These are phyloP conservation scores for Amanita muscaria DNA, from an alignment of 768 basidiomycete species.

Conservation along the genomic window DNA sequence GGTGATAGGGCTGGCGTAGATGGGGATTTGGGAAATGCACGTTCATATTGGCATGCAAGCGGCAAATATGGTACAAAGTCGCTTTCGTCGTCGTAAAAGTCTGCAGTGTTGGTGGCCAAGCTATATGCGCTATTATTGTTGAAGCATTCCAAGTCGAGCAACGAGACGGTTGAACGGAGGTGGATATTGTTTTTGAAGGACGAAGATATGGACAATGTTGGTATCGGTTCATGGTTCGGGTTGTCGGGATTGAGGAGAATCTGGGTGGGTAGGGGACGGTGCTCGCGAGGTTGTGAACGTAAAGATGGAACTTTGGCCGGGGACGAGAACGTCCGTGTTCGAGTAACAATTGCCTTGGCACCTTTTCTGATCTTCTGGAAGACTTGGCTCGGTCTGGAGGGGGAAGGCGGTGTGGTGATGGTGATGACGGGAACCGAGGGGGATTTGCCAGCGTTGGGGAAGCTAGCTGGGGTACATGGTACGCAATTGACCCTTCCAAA, in stretches of 20 bases:
- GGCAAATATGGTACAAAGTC: slow-evolving; percentile 17
- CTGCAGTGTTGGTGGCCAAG: slow-evolving; percentile 8
- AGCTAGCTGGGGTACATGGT: too few relatives aligned
- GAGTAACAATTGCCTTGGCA: slow-evolving; percentile 4
- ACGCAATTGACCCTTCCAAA: slow-evolving; percentile 3
- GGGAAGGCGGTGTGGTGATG: background rate
- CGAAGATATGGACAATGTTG: slow-evolving; percentile 5
- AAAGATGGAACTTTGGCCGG: background rate
- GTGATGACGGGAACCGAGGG: background rate
- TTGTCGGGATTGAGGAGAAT: background rate
- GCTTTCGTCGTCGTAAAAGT: slow-evolving; percentile 9
- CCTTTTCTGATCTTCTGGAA: slow-evolving; percentile 4
- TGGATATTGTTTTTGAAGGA: slow-evolving; percentile 5
- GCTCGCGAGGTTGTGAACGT: background rate
- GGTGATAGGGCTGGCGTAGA: background rate
- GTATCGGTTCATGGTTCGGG: slow-evolving; percentile 1
- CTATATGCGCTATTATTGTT: slow-evolving; percentile 9
- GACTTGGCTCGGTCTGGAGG: slow-evolving; percentile 3
- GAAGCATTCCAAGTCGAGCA: slow-evolving; percentile 4
- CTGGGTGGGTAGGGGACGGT: background rate
- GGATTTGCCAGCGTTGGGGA: background rate
- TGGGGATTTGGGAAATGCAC: slow-evolving; percentile 6
- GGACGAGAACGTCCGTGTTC: slow-evolving; percentile 3
- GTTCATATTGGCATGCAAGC: slow-evolving; percentile 19
- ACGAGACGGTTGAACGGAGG: slow-evolving; percentile 6